phyloP scores from a whole-genome alignment of 495 filamentous ascomycete species.

The Hypomontagnella monticulosa region DNA sequence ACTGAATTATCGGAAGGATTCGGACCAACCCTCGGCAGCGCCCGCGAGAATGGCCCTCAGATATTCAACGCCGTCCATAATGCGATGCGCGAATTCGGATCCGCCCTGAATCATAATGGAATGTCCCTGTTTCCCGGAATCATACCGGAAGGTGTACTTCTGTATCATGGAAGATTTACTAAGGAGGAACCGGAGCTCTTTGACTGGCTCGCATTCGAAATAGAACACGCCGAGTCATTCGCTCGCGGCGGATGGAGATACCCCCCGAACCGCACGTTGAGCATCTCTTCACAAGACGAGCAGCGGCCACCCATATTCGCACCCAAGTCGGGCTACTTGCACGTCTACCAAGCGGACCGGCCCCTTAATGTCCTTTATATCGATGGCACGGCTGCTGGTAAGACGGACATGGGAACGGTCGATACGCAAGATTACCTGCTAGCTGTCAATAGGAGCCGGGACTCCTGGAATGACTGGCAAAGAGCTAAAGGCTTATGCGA shows the following conservation, averaged over 20 bases:
- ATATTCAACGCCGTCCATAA: conserved; percentile 75
- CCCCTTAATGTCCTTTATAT: conserved; percentile 67
- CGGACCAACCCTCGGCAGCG: conserved; percentile 43
- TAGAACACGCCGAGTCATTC: conserved; percentile 72
- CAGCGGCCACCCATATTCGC: conserved; percentile 8
- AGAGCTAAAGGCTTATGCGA: conserved; percentile 63
- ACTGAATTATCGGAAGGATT: conserved; percentile 16
- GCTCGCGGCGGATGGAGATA: conserved; percentile 40
- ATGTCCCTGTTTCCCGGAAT: conserved; percentile 70
- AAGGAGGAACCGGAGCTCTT: conserved; percentile 55
- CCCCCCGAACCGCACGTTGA: neutral
- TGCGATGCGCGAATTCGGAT: conserved; percentile 76
- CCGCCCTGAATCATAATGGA: conserved; percentile 73
- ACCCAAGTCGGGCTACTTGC: conserved; percentile 58
- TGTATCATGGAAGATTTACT: conserved; percentile 67
- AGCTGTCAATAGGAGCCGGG: conserved; percentile 39
- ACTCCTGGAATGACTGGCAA: conserved; percentile 46
- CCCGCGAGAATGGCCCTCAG: conserved; percentile 61
- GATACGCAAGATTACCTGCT: conserved; percentile 68
- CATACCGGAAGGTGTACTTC: conserved; percentile 65
- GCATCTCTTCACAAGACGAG: neutral
- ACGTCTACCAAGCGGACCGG: conserved; percentile 60
- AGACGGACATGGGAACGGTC: conserved; percentile 66
- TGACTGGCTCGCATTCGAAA: conserved; percentile 78
- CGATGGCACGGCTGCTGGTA: conserved; percentile 69